Evolutionary conservation across 129 eudicot genomes (phyloP).

Genomic region (Calendula officinalis): DNA sequence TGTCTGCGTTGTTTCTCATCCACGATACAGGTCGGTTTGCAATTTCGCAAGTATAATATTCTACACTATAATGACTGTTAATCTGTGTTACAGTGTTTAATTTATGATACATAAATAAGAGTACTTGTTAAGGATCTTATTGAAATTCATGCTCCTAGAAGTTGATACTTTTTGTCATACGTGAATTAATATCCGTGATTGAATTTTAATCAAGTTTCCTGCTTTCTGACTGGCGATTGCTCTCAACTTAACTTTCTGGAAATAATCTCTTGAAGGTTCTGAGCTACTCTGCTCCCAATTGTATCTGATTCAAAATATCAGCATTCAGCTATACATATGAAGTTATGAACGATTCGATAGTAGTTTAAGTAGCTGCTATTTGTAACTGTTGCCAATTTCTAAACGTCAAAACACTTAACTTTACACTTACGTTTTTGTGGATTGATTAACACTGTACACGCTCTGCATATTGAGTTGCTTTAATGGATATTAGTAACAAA

Average conservation of each 20-base stretch:
- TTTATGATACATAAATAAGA: neutral
- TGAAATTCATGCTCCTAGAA: neutral
- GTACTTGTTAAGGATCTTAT: slow-evolving; percentile 12
- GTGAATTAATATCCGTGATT: neutral
- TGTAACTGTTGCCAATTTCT: neutral
- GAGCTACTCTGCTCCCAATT: neutral
- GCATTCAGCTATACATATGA: neutral
- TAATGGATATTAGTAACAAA: neutral
- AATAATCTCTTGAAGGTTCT: neutral
- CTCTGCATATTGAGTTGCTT: neutral
- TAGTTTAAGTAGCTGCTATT: slow-evolving; percentile 5
- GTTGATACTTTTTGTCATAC: neutral
- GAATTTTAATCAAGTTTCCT: slow-evolving; percentile 2
- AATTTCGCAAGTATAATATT: slow-evolving; percentile 8
- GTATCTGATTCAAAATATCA: slow-evolving; percentile 4
- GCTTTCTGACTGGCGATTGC: neutral
- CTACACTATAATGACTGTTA: neutral
- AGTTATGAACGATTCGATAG: neutral
- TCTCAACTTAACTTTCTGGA: neutral
- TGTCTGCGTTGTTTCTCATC: slow-evolving; percentile 3
- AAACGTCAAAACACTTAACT: neutral
- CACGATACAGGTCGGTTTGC: slow-evolving; percentile 23
- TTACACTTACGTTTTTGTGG: neutral
- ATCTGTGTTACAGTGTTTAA: neutral
- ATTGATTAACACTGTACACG: neutral